Base-by-base conservation (phyloP, 1,284 basidiomycete genomes). In the Ustilago vetiveriae region DNA sequence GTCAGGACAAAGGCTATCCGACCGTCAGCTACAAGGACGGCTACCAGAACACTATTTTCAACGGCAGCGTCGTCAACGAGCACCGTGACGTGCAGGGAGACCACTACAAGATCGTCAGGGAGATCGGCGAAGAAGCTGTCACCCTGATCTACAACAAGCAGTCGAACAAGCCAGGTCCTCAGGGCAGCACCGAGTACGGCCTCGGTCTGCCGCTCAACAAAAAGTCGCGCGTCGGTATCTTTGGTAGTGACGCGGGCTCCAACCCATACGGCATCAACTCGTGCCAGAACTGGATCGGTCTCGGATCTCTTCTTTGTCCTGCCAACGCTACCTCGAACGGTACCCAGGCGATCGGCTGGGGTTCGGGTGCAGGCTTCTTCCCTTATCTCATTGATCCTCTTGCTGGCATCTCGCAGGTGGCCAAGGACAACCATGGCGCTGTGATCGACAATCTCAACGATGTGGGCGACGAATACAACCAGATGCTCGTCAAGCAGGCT, bases 381-480 rank as follows among this genome's bases (percentile, higher is more conserved):
- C 62, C 71, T 4, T 76, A 77, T 59, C 70, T 78, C 39, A 73
- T 77, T 40, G 55, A 44, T n/a, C 76, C 73, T 23, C 66, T 75
- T 35, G 42, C 60, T 8, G 69, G 58, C 14, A 57, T 74, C 49
- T 57, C 39, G 13, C 35, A 55, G 17, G 55, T 59, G 24, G 49
- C 47, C 14, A 36, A 68, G 17, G 57, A 60, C 4, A 45, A 54
- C 39, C 42, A 14, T 13, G 32, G 55, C 48, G 38, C 63, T 32
- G 39, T 78, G 8, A 43, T 72, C 17, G 29, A 33, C 30, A 56
- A 67, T 47, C 45, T 74, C 33, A 55, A 73, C 58, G 56, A 66
- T 29, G 59, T 63, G 29, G 59, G 59, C 24, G 59, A 63, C 33
- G 52, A 45, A 23, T 27, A 55, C 17, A 63, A 63, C 35, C 59